Conservation (phyloP, 306 rosid species). For the Arachis stenosperma region DNA sequence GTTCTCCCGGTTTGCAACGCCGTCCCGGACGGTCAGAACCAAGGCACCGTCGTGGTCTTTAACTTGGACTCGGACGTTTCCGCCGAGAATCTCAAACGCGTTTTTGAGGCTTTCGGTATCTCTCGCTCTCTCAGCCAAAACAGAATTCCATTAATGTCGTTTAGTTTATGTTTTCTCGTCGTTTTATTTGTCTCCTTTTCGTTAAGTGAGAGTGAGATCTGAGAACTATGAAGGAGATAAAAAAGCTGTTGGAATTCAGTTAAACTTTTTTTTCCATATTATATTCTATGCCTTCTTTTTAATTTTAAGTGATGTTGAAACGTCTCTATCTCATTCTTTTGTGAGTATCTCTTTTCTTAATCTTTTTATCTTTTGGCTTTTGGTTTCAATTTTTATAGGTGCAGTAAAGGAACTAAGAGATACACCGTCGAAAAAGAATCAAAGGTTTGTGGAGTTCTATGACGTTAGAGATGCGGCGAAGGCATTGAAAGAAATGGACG, state of each 20-base stretch:
- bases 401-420: slow-evolving; percentile 72
- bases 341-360: not conserved
- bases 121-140: not conserved
- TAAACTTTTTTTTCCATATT: too few relatives aligned
- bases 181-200: not conserved
- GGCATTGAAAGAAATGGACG: slow-evolving; percentile 67
- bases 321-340: slow-evolving; percentile 43
- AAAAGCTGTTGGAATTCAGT: too few relatives aligned
- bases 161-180: not conserved
- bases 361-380: not conserved
- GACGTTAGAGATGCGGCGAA: slow-evolving; percentile 68
- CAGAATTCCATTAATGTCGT: not conserved
- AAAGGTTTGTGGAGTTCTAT: slow-evolving; percentile 69
- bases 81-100: slow-evolving; percentile 42
- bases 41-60: slow-evolving; percentile 83
- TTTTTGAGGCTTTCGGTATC: slow-evolving; percentile 72
- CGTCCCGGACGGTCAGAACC: slow-evolving; percentile 63
- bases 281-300: too few relatives aligned
- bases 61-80: slow-evolving; percentile 62
- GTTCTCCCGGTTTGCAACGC: slow-evolving; percentile 49
- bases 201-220: not conserved
- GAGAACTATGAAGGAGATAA: not conserved
- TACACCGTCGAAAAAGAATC: slow-evolving; percentile 68
- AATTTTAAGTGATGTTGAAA: slow-evolving; percentile 15
- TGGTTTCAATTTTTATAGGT: slow-evolving; percentile 39